Percentiles rank a stretch among this genome's conserved stretches.
Conservation (phyloP, 108 stramenopile genomes). For the Cyclotella sp. region DNA sequence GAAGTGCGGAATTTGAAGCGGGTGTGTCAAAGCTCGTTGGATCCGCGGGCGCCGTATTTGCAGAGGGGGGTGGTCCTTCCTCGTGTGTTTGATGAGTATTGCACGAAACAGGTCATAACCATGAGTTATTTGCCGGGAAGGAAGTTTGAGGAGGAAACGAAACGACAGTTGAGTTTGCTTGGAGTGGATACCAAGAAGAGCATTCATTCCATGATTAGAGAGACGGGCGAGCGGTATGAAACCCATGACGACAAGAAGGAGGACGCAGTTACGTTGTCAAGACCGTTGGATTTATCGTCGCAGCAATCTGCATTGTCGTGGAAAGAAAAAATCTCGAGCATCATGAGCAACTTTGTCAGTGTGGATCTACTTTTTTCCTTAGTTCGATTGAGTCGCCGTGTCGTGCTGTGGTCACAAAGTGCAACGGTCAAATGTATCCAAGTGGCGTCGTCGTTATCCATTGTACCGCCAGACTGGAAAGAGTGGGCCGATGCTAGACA, state of each 20-base stretch:
- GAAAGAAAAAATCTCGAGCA: conserved; percentile 34
- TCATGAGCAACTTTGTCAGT: conserved; percentile 49
- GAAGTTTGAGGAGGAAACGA: conserved; percentile 78
- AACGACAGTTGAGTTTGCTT: conserved; percentile 56
- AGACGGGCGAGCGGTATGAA: conserved; percentile 8
- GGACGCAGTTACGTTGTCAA: conserved; percentile 1
- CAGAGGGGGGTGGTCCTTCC: conserved; percentile 62
- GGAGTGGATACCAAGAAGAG: conserved; percentile 70
- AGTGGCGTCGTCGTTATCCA: conserved; percentile 22
- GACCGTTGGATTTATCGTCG: conserved; percentile 21
- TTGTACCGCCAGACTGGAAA: conserved; percentile 58
- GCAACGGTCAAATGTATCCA: conserved; percentile 53
- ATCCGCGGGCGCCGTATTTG: conserved; percentile 65
- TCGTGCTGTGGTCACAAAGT: conserved; percentile 57
- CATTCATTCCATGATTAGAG: conserved; percentile 49
- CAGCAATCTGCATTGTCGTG: conserved; percentile 21
- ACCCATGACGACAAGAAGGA: neutral
- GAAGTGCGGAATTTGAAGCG: conserved; percentile 64
- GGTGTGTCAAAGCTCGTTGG: conserved; percentile 66
- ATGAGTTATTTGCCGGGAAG: conserved; percentile 80
- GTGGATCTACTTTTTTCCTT: conserved; percentile 70
- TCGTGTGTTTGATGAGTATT: conserved; percentile 56
- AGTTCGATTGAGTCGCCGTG: conserved; percentile 51
- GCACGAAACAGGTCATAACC: conserved; percentile 69
- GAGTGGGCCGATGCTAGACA: conserved; percentile 68